Evolutionary conservation across 306 rosid species (phyloP).

Genomic region (Alnus rubra): DNA sequence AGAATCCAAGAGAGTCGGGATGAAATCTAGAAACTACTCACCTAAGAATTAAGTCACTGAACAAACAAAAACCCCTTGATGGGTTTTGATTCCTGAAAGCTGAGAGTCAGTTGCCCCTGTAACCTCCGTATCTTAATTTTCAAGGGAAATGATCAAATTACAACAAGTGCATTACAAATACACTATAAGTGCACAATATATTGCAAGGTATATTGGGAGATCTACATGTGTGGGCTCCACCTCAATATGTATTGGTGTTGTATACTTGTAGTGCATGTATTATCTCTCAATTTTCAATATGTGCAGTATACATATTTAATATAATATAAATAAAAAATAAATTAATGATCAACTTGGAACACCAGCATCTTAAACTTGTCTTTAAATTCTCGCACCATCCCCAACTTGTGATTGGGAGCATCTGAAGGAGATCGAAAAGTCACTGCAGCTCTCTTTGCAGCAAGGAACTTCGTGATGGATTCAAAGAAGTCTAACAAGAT

Average conservation of each 20-base stretch:
- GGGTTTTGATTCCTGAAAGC: slow-evolving; percentile 3
- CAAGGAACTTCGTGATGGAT: slow-evolving; percentile 50
- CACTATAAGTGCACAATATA: too few relatives aligned
- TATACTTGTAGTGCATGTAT: too few relatives aligned
- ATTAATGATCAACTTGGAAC: neutral
- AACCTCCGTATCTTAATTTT: slow-evolving; percentile 31
- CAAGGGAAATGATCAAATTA: too few relatives aligned
- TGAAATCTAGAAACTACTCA: slow-evolving; percentile 1
- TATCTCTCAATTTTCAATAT: too few relatives aligned
- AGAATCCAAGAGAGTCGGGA: slow-evolving; percentile 22
- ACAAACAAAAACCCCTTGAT: slow-evolving; percentile 21
- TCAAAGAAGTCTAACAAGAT: slow-evolving; percentile 80
- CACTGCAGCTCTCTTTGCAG: neutral
- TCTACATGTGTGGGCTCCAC: too few relatives aligned
- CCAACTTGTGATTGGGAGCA: slow-evolving; percentile 26
- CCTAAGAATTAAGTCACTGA: slow-evolving; percentile 4
- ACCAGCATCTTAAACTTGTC: slow-evolving; percentile 16
- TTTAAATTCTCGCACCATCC: slow-evolving; percentile 41
- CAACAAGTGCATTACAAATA: too few relatives aligned
- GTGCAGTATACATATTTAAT: neutral
- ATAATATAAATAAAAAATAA: slow-evolving; percentile 9
- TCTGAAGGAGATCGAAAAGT: neutral
- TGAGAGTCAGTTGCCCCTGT: slow-evolving; percentile 39
- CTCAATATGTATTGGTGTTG: too few relatives aligned
- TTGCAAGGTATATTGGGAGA: too few relatives aligned